Base-by-base conservation (phyloP, 371 early-diverging fungal species). In the Apophysomyces ossiformis region DNA sequence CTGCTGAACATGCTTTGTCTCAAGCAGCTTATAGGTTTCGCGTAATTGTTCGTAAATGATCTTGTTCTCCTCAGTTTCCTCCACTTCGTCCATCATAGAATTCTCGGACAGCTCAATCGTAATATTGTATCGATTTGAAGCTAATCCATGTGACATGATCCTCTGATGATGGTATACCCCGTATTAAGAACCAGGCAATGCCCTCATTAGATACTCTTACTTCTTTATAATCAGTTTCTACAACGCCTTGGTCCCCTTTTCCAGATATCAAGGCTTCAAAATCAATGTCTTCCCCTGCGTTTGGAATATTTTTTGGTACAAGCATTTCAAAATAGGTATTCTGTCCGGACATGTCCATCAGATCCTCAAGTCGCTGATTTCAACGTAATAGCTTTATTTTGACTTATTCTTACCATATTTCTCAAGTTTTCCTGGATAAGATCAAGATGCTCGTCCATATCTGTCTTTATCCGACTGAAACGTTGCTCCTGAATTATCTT, bases 11-110 rank as follows among this genome's bases (percentile, higher is more conserved):
- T 87, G 85, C 26, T 77, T 81, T 41, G 70, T 78, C 15, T 79
- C 67, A 47, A 88, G 71, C 32, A 86, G 57, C 13, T 77, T 79
- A 35, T 86, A 82, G 6, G 80, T 67, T 57, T 92, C 91, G 12
- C 92, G 81, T 32, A 92, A 50, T 5, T 81, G 84, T 15, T 86
- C 85, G 71, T 82, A 92, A 0, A 92, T 61, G 16, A 86, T 78
- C 15, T 66, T 57, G 57, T 90, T 92, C 0, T 87, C 89, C 1
- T 77, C 75, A 0, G 87, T 77, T 57, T 92, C 92, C 7, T 76
- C 62, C 0, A 89, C 71, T 8, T 85, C 85, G 12, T 78, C 77
- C 54, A 81, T 76, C 0, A 84, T 66, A 0, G 85, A 75, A 7
- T 75, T 77, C 15, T 83, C 81, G 5, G 84, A 77, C 44, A 90